Conservation (phyloP, 2,329 filamentous ascomycete genomes). For the Didymella lethalis region DNA sequence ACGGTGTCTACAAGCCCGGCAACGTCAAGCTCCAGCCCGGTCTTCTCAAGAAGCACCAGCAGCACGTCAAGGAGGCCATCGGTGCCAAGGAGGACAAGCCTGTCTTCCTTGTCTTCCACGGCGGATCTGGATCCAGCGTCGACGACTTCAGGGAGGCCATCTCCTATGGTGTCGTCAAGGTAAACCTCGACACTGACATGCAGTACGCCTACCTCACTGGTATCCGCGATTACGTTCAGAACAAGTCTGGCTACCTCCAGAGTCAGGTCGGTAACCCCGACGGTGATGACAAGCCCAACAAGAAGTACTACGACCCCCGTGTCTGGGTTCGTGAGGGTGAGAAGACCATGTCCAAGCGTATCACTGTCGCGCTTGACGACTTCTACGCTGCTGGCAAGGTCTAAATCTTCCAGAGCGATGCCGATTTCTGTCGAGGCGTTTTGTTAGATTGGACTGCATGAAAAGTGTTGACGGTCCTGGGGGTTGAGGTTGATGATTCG, state of each 20-base stretch:
- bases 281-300: conserved; percentile 97
- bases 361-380: conserved; percentile 82
- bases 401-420: conserved; percentile 55
- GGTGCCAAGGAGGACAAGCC: conserved; percentile 80
- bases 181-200: conserved; percentile 98
- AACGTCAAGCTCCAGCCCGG: conserved; percentile 98
- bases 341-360: conserved; percentile 86
- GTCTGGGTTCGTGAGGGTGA: conserved; percentile 97
- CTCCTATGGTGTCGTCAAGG: conserved; percentile 92
- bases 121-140: conserved; percentile 90
- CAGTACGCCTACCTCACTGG: conserved; percentile 88
- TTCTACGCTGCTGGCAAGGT: conserved; percentile 86
- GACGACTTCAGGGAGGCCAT: conserved; percentile 73
- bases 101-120: conserved; percentile 99
- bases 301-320: conserved; percentile 83
- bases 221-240: conserved; percentile 93
- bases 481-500: conserved; percentile 19
- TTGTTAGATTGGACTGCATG: conserved; percentile 21
- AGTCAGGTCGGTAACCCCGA: conserved; percentile 93
- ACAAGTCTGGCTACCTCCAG: conserved; percentile 87
- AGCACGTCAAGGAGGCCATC: conserved; percentile 83
- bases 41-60: conserved; percentile 96
- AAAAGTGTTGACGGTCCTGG: conserved; percentile 21
- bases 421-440: conserved; percentile 27
- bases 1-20: conserved; percentile 98